Conservation (phyloP, 1,284 basidiomycete species). For the Tetrapyrgos nigripes region DNA sequence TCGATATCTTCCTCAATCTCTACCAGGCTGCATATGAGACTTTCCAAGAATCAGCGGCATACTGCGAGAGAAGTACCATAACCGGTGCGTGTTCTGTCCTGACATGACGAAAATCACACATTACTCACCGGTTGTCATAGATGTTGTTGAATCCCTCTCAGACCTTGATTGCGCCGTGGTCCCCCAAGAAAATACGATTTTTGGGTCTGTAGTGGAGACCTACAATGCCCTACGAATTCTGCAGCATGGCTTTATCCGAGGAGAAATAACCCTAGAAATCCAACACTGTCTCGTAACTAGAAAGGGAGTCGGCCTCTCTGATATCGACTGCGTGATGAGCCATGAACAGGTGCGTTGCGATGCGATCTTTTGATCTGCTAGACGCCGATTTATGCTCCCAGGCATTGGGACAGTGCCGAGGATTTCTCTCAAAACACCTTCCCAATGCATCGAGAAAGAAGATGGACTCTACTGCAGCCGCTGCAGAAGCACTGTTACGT, state of each 20-base stretch:
- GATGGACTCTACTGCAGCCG: slow-evolving; percentile 71
- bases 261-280: slow-evolving; percentile 63
- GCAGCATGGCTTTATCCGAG: slow-evolving; percentile 59
- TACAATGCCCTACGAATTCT: slow-evolving; percentile 64
- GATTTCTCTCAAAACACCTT: slow-evolving; percentile 59
- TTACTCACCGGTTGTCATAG: slow-evolving; percentile 44
- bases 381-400: slow-evolving; percentile 32
- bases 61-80: slow-evolving; percentile 61
- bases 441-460: slow-evolving; percentile 58
- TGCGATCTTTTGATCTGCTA: not conserved
- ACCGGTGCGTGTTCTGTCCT: slow-evolving; percentile 45
- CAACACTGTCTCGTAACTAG: slow-evolving; percentile 72
- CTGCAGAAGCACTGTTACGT: slow-evolving; percentile 58
- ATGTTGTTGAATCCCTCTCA: slow-evolving; percentile 59
- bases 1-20: not conserved
- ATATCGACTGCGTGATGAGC: slow-evolving; percentile 66
- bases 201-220: slow-evolving; percentile 76
- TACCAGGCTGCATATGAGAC: slow-evolving; percentile 63
- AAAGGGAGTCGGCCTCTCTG: slow-evolving; percentile 55
- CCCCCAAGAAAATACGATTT: slow-evolving; percentile 80
- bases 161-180: slow-evolving; percentile 58
- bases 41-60: slow-evolving; percentile 59
- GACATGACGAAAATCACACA: not conserved
- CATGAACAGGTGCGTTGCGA: slow-evolving; percentile 71
- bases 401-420: slow-evolving; percentile 80